Conservation (phyloP, 768 basidiomycete genomes). For the Auriscalpium orientale region DNA sequence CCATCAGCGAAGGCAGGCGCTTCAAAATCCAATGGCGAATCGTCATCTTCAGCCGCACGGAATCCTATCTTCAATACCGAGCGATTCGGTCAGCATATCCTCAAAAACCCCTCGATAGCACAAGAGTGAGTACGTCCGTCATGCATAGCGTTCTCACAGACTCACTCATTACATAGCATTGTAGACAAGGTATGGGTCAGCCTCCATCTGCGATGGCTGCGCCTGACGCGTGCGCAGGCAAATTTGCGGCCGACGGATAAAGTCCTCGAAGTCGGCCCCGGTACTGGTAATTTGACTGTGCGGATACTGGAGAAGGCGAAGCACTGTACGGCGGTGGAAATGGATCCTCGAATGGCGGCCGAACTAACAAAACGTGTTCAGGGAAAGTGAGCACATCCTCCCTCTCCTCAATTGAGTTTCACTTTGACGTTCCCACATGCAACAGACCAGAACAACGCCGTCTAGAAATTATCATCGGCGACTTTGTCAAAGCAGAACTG, state of each 20-base stretch:
- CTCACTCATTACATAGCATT: conserved; percentile 33
- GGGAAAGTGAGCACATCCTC: conserved; percentile 72
- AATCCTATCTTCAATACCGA: conserved; percentile 94
- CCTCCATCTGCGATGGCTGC: not conserved
- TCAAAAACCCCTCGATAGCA: conserved; percentile 88
- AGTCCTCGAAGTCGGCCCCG: conserved; percentile 95
- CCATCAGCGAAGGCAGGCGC: conserved; percentile 47
- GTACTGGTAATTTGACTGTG: conserved; percentile 94
- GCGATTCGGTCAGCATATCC: conserved; percentile 94
- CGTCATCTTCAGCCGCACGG: conserved; percentile 38
- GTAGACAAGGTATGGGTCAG: conserved; percentile 45
- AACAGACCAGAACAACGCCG: conserved; percentile 89
- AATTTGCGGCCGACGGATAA: conserved; percentile 90
- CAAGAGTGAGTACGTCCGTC: conserved; percentile 57
- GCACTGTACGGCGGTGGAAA: conserved; percentile 89
- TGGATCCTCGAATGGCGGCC: conserved; percentile 98
- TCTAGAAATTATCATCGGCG: conserved; percentile 91
- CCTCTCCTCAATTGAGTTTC: not conserved
- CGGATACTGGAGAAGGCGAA: conserved; percentile 90
- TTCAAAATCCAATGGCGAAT: conserved; percentile 34
- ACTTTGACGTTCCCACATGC: not conserved
- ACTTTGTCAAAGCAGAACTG: conserved; percentile 96
- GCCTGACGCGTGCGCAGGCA: conserved; percentile 41
- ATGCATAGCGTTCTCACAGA: conserved; percentile 1
- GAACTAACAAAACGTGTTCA: conserved; percentile 95